Conservation (phyloP, 129 eudicot genomes). For the Centrapalus pauciflorus region DNA sequence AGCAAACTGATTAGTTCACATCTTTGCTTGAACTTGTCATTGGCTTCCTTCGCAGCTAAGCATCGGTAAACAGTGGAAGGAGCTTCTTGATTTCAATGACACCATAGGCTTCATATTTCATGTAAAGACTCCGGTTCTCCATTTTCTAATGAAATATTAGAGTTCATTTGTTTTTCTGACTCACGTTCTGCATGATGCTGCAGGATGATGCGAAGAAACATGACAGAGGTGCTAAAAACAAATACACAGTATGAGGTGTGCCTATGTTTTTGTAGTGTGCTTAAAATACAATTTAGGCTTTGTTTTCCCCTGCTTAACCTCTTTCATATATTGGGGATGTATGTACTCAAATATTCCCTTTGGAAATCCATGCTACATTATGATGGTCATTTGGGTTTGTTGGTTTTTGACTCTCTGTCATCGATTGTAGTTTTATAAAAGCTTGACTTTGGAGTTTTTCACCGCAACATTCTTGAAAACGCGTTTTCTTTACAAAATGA, state of each 20-base stretch:
- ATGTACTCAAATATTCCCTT: background rate
- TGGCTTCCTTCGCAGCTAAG: conserved; percentile 48
- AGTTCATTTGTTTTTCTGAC: background rate
- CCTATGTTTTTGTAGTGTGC: conserved; percentile 13
- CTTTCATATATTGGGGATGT: conserved; percentile 13
- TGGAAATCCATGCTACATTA: conserved; percentile 10
- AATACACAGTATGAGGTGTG: conserved; percentile 49
- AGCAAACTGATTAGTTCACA: background rate
- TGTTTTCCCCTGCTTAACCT: background rate
- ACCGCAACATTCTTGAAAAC: too few species aligned
- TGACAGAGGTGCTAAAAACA: conserved; percentile 60
- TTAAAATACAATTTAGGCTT: conserved; percentile 10
- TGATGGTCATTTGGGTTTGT: background rate
- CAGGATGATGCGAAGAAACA: conserved; percentile 72
- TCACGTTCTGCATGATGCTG: conserved; percentile 8
- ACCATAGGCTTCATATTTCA: conserved; percentile 79
- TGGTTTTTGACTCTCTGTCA: background rate
- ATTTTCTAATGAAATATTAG: background rate
- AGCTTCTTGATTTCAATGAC: conserved; percentile 59
- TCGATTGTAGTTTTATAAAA: background rate
- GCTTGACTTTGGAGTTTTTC: too few species aligned
- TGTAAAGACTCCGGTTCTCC: conserved; percentile 28
- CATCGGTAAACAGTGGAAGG: conserved; percentile 88
- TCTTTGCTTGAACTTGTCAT: background rate
- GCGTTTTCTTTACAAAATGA: too few species aligned